Evolutionary conservation across 345 rosid genomes (phyloP), one percentile per base, ranked within the genome.

Genomic region (Carallia brachiata): DNA sequence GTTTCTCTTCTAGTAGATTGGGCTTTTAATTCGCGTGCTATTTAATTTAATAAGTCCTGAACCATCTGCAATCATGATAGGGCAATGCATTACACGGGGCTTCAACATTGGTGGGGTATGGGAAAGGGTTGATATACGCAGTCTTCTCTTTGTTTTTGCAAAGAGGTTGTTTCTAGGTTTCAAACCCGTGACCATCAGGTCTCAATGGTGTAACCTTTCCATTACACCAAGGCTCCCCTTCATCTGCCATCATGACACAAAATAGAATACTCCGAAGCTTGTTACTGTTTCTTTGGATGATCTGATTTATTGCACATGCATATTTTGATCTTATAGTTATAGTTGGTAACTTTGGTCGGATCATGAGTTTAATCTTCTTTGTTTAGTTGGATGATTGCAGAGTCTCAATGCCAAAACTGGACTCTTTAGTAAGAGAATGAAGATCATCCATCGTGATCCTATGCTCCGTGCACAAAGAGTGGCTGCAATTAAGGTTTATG

Each of bases 351-450:
- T 6, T 64, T 5, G 8, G 31, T 69, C 19, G 16, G 63, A 62
- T 62, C 69, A 63, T 73, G 77, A 71, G 62, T 69, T 73, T 84
- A 81, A 75, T 77, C 75, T 78, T 85, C 80, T 81, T 71, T 70
- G 54, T 74, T 79, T 83, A 83, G 84, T 70, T 79, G 80, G 79
- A 66, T 78, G 73, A 68, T 80, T 85, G 76, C 87, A 94, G 97
- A 87, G 89, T 83, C 95, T 94, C 36, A 94, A 94, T 82, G 98
- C 96, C 68, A 91, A 89, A 84, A 94, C 97, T 54, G 98, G 97
- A 75, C 78, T 91, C 34, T 87, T 94, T 78, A 91, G 90, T 68
- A 94, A 89, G 56, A 84, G 95, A 70, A 94, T 94, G 97, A 89
- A 88, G 86, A 82, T 93, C 55, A 88, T 91, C 72, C 98, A 94